Percentiles rank a stretch among this genome's conserved stretches.
Conservation (phyloP, 306 rosid genomes). For the Pyrus pyrifolia region DNA sequence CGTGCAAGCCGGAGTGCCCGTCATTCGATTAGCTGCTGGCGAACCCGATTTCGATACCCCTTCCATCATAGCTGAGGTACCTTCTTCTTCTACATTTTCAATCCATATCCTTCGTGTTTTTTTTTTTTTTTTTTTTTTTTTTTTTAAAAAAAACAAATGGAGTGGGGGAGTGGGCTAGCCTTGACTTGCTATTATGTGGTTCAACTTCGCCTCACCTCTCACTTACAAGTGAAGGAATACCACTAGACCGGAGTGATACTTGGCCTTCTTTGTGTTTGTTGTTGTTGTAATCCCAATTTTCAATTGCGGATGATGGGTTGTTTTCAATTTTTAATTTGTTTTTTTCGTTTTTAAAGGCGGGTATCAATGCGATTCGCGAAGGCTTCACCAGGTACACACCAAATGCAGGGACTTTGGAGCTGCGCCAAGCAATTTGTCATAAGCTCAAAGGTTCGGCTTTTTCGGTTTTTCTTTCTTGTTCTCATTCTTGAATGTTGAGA, state of each 20-base stretch:
- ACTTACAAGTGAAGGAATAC: too few relatives aligned
- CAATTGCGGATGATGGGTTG: not conserved
- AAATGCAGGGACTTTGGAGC: slow-evolving; percentile 72
- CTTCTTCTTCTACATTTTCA: not conserved
- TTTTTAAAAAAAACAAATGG: too few relatives aligned
- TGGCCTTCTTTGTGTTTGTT: not conserved
- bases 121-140: too few relatives aligned
- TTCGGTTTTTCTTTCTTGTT: not conserved
- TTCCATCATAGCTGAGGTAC: slow-evolving; percentile 55
- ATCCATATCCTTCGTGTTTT: not conserved
- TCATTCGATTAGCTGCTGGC: slow-evolving; percentile 83
- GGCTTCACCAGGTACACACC: slow-evolving; percentile 78
- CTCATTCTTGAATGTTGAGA: not conserved
- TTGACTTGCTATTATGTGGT: too few relatives aligned
- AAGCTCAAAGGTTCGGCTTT: slow-evolving; percentile 64
- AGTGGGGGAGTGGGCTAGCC: too few relatives aligned
- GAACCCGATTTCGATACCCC: slow-evolving; percentile 96
- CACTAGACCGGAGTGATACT: too few relatives aligned
- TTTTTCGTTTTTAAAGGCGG: slow-evolving; percentile 49
- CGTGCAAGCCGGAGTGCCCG: slow-evolving; percentile 77
- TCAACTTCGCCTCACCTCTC: too few relatives aligned
- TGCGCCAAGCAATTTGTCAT: slow-evolving; percentile 80
- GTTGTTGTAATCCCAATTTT: not conserved
- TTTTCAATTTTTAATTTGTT: not conserved
- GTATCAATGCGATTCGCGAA: slow-evolving; percentile 82